Evolutionary conservation across 2,329 filamentous ascomycete genomes (phyloP), one percentile per base, ranked within the genome.

Genomic region (Apiospora saccharicola): DNA sequence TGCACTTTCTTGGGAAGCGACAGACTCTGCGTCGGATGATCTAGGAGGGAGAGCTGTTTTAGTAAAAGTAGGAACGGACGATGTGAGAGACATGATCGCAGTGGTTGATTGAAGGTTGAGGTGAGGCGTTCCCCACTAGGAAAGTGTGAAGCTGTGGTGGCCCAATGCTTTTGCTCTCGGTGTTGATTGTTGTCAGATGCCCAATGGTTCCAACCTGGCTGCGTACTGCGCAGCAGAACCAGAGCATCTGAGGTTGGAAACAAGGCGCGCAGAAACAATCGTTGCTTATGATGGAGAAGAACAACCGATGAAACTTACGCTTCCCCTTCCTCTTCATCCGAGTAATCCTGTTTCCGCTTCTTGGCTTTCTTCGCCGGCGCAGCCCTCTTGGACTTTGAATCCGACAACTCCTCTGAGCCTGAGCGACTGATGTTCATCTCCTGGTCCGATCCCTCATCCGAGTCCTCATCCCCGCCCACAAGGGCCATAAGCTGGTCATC

Each of bases 401-500:
- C 83, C 74, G 87, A 85, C 74, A 90, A 89, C 69, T 86, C 86
- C 70, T 86, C 86, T 67, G 90, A 88, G 49, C 84, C 86, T 76
- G 87, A 85, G 78, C 90, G 84, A 81, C 89, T 86, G 78, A 84
- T 83, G 78, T 86, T 85, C 82, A 86, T 85, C 79, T 85, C 84
- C 82, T 83, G 82, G 81, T 82, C 86, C 71, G 83, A 81, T 71
- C 85, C 88, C 82, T 90, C 89, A 77, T 89, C 89, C 72, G 90
- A 89, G 70, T 86, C 88, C 73, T 87, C 87, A 74, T 90, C 92
- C 77, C 94, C 94, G 78, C 94, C 96, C 71, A 95, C 96, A 76
- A 98, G 91, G 79, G 94, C 95, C 75, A 98, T 92, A 76, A 98
- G 91, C 85, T 98, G 96, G 78, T 96, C 95, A 81, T 98, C 96